Percentiles rank a stretch among this genome's conserved stretches.
These are phyloP conservation scores for Lecanicillium sp. DNA, from an alignment of 2,329 filamentous ascomycete genomes.

Conservation along the genomic window DNA sequence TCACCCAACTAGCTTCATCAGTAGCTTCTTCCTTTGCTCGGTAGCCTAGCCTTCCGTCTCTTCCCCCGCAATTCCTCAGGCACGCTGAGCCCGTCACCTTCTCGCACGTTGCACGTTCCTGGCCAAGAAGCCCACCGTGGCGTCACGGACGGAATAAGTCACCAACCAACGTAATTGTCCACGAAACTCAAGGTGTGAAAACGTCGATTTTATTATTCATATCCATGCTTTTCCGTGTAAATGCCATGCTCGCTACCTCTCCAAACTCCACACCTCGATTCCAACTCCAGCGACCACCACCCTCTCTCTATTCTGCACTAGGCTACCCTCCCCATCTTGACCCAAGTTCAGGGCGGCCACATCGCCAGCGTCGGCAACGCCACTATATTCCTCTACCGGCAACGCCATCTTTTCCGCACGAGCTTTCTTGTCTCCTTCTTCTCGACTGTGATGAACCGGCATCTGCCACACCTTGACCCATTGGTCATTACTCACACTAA, in stretches of 20 bases:
- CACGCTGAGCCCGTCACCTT: too few relatives aligned
- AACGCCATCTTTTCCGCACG: conserved; percentile 28
- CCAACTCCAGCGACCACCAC: conserved; percentile 38
- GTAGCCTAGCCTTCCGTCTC: too few relatives aligned
- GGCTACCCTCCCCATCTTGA: not conserved
- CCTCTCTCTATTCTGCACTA: conserved; percentile 7
- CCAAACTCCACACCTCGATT: conserved; percentile 33
- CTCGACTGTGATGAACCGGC: conserved; percentile 6
- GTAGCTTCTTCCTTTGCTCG: too few relatives aligned
- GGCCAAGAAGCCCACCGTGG: too few relatives aligned
- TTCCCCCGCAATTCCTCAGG: too few relatives aligned
- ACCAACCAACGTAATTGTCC: too few relatives aligned
- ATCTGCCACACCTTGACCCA: conserved; percentile 47
- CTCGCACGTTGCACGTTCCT: too few relatives aligned
- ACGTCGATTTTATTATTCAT: too few relatives aligned
- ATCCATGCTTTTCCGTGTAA: too few relatives aligned
- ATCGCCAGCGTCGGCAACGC: conserved; percentile 52
- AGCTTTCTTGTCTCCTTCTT: conserved; percentile 11
- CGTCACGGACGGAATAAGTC: too few relatives aligned
- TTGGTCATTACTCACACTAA: conserved; percentile 53
- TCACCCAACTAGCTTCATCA: too few relatives aligned
- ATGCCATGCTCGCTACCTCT: conserved; percentile 3
- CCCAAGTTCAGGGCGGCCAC: conserved; percentile 30
- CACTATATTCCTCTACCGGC: conserved; percentile 44
- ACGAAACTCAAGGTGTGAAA: too few relatives aligned